Base-by-base conservation (phyloP, 345 rosid genomes). In the Eucalyptus cloeziana region DNA sequence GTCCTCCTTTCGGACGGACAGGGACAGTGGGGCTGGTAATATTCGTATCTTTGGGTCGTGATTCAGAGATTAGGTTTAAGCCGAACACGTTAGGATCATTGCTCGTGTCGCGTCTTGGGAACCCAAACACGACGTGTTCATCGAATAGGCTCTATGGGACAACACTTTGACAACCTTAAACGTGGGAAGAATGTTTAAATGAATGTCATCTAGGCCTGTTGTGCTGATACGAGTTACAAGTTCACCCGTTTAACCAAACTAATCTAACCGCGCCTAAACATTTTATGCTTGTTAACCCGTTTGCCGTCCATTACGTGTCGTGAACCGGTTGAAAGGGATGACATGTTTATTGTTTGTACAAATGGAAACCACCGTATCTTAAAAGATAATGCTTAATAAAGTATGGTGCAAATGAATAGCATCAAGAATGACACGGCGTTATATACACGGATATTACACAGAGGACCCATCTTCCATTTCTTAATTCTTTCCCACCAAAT, bases 291-390 rank as follows among this genome's bases (percentile, higher is more conserved):
- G 24, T 16, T 17, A 69, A 69, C 3, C 44, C 2, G 2, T 69
- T 16, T 10, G 2, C 1, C 5, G 1, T 15, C 11, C 10, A 67
- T 67, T 2, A 19, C 6, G 2, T 31, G 79, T 8, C 6, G 1
- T 31, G 4, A 67, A 15, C 8, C 11, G 0, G 40, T 31, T 1
- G 40, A 15, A 67, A n/a, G 10, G 40, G 11, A 31, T 1, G 3
- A 7, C 76, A 15, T 15, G 40, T 67, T 1, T 31, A 15, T 67
- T 13, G 4, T 60, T 60, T 4, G 2, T 14, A 64, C 37, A 3
- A 30, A 64, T 69, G 80, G 13, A 15, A 67, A 67, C 1, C 0
- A 7, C 17, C 33, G 7, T n/a, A n/a, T n/a, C 76, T 40, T 7
- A n/a, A 8, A 64, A 4, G 6, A 64, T n/a, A 16, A 15, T 64